These are phyloP conservation scores for Periconia digitata DNA, from an alignment of 2,329 filamentous ascomycete genomes.

Conservation along the genomic window DNA sequence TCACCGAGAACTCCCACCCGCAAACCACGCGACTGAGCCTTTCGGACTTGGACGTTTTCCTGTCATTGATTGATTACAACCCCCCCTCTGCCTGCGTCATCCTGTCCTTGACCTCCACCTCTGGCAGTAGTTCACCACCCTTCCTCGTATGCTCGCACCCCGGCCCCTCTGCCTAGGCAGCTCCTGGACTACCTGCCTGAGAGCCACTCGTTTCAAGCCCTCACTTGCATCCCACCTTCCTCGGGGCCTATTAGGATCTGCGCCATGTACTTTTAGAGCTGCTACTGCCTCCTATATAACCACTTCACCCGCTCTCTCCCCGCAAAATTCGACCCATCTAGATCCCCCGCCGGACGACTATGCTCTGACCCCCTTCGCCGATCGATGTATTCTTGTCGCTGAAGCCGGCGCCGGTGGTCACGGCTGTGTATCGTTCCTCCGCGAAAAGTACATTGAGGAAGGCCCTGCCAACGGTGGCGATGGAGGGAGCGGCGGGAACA, in stretches of 20 bases:
- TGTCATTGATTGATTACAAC: neutral
- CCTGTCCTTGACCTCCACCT: too few species aligned
- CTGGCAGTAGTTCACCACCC: too few species aligned
- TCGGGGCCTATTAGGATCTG: slow-evolving; percentile 13
- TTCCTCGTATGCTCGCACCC: slow-evolving; percentile 29
- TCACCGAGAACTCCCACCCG: neutral
- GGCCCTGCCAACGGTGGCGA: slow-evolving; percentile 95
- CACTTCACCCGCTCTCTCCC: slow-evolving; percentile 7
- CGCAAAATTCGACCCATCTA: slow-evolving; percentile 48
- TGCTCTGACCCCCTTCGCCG: slow-evolving; percentile 77
- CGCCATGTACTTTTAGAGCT: slow-evolving; percentile 32
- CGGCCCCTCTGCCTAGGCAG: slow-evolving; percentile 29
- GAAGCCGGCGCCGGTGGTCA: slow-evolving; percentile 81
- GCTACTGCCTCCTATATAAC: slow-evolving; percentile 2
- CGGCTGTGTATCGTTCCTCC: slow-evolving; percentile 90
- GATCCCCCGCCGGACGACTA: slow-evolving; percentile 86
- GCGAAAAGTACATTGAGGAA: slow-evolving; percentile 85
- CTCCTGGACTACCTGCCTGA: slow-evolving; percentile 50
- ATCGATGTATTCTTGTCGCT: slow-evolving; percentile 77
- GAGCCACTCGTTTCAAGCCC: slow-evolving; percentile 43
- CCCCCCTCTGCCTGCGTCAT: neutral
- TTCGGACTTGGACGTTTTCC: neutral
- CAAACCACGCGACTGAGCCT: neutral
- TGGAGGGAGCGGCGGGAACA: slow-evolving; percentile 84
- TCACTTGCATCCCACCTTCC: slow-evolving; percentile 20